Evolutionary conservation across 2,329 filamentous ascomycete species (phyloP).

Genomic region (Talaromyces pinophilus): DNA sequence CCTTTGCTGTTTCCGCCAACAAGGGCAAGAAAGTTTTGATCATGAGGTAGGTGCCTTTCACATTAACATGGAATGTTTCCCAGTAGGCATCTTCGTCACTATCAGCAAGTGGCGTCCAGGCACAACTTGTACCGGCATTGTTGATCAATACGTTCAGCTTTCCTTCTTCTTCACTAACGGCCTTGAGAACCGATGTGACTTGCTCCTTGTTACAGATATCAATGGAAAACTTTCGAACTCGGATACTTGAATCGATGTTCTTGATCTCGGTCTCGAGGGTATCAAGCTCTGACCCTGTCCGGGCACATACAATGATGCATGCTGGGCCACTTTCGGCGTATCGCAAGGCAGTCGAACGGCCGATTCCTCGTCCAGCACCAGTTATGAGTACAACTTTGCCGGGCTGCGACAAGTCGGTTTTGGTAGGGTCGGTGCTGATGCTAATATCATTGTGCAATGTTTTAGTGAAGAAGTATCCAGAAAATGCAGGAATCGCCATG

Average conservation of each 20-base stretch:
- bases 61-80: slow-evolving; percentile 51
- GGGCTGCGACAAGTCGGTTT: neutral
- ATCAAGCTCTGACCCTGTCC: neutral
- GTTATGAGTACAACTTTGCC: slow-evolving; percentile 2
- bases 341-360: neutral
- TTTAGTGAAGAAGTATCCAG: neutral
- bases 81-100: slow-evolving; percentile 43
- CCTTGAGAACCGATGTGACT: neutral
- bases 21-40: slow-evolving; percentile 51
- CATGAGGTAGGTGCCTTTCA: slow-evolving; percentile 52
- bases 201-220: neutral
- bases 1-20: slow-evolving; percentile 28
- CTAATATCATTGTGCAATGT: neutral
- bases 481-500: neutral
- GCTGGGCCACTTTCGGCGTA: neutral
- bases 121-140: slow-evolving; percentile 44
- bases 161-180: neutral
- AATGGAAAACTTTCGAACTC: neutral
- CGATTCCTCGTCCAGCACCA: slow-evolving; percentile 6
- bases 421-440: neutral
- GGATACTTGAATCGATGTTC: neutral
- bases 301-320: neutral
- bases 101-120: slow-evolving; percentile 33
- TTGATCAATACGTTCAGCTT: slow-evolving; percentile 48
- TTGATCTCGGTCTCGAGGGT: neutral